Conservation (phyloP, 78 protist species). For the Diacronema lutheri region DNA sequence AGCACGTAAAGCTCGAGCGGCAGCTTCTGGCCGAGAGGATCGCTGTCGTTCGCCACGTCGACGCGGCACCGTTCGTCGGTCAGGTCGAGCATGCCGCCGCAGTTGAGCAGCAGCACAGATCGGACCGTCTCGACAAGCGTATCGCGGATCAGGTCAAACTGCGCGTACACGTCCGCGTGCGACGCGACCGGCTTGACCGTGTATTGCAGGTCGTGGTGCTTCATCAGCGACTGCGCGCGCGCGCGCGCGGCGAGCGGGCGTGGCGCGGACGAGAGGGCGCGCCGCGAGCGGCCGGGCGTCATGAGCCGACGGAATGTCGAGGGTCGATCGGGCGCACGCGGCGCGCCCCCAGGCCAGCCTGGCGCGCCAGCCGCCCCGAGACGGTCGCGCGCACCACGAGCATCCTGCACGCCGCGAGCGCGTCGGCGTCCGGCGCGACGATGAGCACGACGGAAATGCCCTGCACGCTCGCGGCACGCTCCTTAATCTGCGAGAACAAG, state of each 20-base stretch:
- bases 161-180: background rate
- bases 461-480: background rate
- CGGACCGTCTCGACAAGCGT: background rate
- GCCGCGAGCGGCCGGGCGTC: no score
- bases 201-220: background rate
- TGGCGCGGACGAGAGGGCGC: no score
- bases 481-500: no score
- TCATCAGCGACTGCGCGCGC: background rate
- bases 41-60: background rate
- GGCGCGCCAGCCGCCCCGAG: no score
- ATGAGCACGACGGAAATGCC: background rate
- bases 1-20: background rate
- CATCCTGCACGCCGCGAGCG: background rate
- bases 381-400: background rate
- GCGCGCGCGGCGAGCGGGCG: no score
- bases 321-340: no score
- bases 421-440: background rate
- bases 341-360: no score
- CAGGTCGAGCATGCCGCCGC: background rate
- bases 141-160: background rate
- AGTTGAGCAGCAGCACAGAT: background rate
- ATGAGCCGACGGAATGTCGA: no score
- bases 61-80: background rate
- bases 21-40: background rate
- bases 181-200: background rate